Conservation (phyloP, 2,329 filamentous ascomycete genomes). For the Aspergillus phoenicis region DNA sequence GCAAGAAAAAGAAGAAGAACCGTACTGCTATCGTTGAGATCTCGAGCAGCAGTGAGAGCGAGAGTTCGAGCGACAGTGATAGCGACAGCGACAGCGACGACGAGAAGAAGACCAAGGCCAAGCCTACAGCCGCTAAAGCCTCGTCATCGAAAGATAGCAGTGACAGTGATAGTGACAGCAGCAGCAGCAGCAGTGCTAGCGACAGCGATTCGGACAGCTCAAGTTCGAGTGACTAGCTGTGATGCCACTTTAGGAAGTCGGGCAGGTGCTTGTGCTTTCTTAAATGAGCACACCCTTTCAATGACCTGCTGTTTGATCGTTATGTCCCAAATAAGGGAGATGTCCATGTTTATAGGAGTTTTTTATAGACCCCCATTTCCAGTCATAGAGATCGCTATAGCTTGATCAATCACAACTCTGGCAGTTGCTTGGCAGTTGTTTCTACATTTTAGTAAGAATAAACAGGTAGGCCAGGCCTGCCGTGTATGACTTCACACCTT, state of each 20-base stretch:
- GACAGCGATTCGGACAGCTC: conserved; percentile 16
- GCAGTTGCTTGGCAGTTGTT: not conserved
- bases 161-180: conserved; percentile 7
- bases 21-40: conserved; percentile 46
- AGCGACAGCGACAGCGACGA: conserved; percentile 33
- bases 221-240: conserved; percentile 1
- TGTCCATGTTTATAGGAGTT: not conserved
- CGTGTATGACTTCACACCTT: not conserved
- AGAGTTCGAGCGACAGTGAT: conserved; percentile 33
- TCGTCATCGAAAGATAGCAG: conserved; percentile 20
- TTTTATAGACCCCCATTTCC: not conserved
- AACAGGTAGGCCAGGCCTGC: not conserved
- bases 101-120: conserved; percentile 12
- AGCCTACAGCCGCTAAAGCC: conserved; percentile 13
- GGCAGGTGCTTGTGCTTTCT: not conserved
- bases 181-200: conserved; percentile 19
- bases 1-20: conserved; percentile 47
- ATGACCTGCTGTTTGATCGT: not conserved
- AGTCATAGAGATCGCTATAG: not conserved
- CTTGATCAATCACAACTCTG: not conserved
- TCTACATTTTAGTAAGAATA: not conserved
- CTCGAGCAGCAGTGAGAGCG: conserved; percentile 45
- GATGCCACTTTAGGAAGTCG: not conserved
- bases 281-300: not conserved
- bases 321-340: not conserved